Percentiles rank a stretch among this genome's conserved stretches.
phyloP scores from a whole-genome alignment of 331 rosid species.

The Quercus tomentella region DNA sequence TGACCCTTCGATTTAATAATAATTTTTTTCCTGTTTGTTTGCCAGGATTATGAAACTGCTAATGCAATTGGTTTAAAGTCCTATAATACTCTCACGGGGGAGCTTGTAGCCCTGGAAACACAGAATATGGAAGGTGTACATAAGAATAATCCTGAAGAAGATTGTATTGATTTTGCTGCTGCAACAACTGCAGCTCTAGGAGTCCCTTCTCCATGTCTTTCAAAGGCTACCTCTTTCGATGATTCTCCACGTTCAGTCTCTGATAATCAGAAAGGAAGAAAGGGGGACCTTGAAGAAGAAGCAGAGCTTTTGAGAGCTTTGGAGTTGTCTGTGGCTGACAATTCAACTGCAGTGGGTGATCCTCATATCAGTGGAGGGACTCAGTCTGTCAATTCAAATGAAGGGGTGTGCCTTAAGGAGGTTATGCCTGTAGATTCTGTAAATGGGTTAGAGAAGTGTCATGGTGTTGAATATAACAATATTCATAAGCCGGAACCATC shows the following conservation, averaged over 20 bases:
- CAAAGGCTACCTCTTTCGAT: constrained; percentile 72
- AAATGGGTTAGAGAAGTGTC: constrained; percentile 38
- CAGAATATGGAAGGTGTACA: constrained; percentile 37
- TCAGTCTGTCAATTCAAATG: constrained; percentile 32
- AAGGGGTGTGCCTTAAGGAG: constrained; percentile 16
- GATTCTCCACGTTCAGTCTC: constrained; percentile 63
- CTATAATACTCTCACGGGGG: constrained; percentile 83
- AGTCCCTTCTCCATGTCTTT: constrained; percentile 92
- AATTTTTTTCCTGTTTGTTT: constrained; percentile 11
- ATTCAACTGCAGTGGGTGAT: constrained; percentile 31
- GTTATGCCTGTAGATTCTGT: constrained; percentile 34
- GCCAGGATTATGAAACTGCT: constrained; percentile 68
- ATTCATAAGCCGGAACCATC: constrained; percentile 34
- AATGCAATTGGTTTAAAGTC: constrained; percentile 85
- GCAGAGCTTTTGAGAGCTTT: constrained; percentile 70
- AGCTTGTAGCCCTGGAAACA: constrained; percentile 95
- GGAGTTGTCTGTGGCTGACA: constrained; percentile 55
- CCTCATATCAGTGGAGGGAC: constrained; percentile 29
- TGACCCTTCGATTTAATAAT: constrained; percentile 24
- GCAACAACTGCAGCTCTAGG: constrained; percentile 98
- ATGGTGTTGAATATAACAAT: constrained; percentile 28
- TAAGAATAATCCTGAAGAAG: constrained; percentile 63
- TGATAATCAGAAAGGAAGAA: constrained; percentile 43
- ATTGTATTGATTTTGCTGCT: constrained; percentile 91
- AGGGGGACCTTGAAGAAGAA: constrained; percentile 95